These are phyloP conservation scores for Paecilomyces sp. DNA, from an alignment of 2,329 filamentous ascomycete species.

Conservation along the genomic window DNA sequence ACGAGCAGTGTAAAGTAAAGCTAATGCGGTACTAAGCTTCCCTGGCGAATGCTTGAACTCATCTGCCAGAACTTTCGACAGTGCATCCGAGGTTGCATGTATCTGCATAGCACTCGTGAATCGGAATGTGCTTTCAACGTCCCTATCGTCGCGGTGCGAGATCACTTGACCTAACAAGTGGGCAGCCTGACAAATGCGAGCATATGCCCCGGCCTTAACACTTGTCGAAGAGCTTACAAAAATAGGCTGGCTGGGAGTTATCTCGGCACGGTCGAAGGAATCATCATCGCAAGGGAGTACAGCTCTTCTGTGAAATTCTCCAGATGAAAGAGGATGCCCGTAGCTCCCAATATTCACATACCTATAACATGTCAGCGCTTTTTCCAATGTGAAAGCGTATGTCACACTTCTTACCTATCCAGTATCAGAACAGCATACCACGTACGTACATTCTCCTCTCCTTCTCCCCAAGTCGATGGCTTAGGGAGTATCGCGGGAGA, in stretches of 20 bases:
- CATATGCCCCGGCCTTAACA: slow-evolving; percentile 21
- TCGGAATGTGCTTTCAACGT: slow-evolving; percentile 18
- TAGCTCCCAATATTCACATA: slow-evolving; percentile 16
- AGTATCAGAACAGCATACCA: slow-evolving; percentile 21
- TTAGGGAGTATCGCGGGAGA: slow-evolving; percentile 11
- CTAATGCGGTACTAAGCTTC: slow-evolving; percentile 20
- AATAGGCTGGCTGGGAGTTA: slow-evolving; percentile 14
- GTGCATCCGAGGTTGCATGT: slow-evolving; percentile 21
- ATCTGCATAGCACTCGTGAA: slow-evolving; percentile 27
- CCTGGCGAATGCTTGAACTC: slow-evolving; percentile 16
- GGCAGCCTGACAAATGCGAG: slow-evolving; percentile 26
- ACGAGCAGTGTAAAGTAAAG: slow-evolving; percentile 19
- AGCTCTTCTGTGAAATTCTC: slow-evolving; percentile 14
- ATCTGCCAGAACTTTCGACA: slow-evolving; percentile 17
- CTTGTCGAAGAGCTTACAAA: slow-evolving; percentile 15
- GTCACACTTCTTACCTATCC: slow-evolving; percentile 10
- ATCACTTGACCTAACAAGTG: slow-evolving; percentile 26
- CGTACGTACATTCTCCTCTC: slow-evolving; percentile 14
- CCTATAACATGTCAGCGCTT: slow-evolving; percentile 4
- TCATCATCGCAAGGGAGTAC: slow-evolving; percentile 16
- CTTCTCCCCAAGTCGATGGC: slow-evolving; percentile 13
- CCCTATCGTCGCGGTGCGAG: slow-evolving; percentile 20
- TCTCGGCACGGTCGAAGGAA: slow-evolving; percentile 13
- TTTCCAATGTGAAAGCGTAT: background rate
- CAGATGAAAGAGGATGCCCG: slow-evolving; percentile 15